A percentile compares a stretch with the other conserved stretches of the same genome.
Evolutionary conservation across 768 basidiomycete species (phyloP).

Genomic region (Agrocybe chaxingu): DNA sequence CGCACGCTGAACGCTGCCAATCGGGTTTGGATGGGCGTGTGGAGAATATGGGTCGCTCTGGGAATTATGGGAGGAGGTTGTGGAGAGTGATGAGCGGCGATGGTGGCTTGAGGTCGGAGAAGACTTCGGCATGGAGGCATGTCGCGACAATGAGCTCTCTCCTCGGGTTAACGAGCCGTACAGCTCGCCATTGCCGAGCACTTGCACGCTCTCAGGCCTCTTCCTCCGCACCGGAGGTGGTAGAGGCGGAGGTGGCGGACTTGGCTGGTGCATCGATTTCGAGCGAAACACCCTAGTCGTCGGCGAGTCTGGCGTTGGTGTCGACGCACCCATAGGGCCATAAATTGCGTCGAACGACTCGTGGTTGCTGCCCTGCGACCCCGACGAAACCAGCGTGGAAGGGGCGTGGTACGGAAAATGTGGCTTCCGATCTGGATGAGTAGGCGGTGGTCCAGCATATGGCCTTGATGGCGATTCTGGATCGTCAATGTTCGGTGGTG

Average conservation of each 20-base stretch:
- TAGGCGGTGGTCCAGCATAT: conserved; percentile 34
- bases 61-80: background rate
- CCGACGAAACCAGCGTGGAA: background rate
- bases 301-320: conserved; percentile 20
- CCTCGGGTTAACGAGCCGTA: background rate
- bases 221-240: conserved; percentile 45
- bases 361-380: conserved; percentile 5
- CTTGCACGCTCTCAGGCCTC: conserved; percentile 65
- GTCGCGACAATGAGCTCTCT: background rate
- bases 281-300: conserved; percentile 44
- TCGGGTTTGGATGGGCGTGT: background rate
- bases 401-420: conserved; percentile 8
- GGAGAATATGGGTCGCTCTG: background rate
- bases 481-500: background rate
- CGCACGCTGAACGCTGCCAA: conserved; percentile 38
- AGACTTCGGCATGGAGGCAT: too few species aligned
- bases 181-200: conserved; percentile 26
- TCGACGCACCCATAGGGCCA: conserved; percentile 6
- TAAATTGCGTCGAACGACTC: conserved; percentile 22
- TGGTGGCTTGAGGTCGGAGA: background rate
- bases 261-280: conserved; percentile 50
- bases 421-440: conserved; percentile 51
- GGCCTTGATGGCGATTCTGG: conserved; percentile 26
- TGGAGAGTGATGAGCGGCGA: conserved; percentile 2
- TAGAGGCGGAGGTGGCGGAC: conserved; percentile 26